Evolutionary conservation across 148 eudicot species (phyloP).

Genomic region (Rhododendron ovatum): DNA sequence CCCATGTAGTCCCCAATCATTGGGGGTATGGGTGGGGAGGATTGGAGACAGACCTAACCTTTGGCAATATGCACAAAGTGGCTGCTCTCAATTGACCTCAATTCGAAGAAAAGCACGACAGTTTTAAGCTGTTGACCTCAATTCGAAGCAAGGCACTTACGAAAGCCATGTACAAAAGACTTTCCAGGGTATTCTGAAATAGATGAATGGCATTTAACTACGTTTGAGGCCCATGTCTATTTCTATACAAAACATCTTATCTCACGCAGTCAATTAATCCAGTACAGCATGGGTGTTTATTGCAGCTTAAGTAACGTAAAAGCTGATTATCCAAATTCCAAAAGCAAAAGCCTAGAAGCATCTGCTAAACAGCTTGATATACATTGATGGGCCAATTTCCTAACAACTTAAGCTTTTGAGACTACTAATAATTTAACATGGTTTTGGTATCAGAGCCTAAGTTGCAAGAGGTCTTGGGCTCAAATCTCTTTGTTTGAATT

Average conservation of each 20-base stretch:
- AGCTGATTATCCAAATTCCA: not conserved
- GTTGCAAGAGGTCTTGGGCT: too few relatives aligned
- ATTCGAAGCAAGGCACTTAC: not conserved
- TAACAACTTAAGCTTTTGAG: too few relatives aligned
- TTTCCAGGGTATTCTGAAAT: not conserved
- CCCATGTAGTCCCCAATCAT: too few relatives aligned
- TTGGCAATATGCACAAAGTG: too few relatives aligned
- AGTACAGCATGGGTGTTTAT: not conserved
- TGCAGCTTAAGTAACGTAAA: not conserved
- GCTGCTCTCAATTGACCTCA: too few relatives aligned
- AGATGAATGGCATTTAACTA: not conserved
- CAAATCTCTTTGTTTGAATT: too few relatives aligned
- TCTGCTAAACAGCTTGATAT: too few relatives aligned
- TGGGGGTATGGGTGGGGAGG: too few relatives aligned
- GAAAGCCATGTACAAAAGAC: not conserved
- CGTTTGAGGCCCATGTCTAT: not conserved
- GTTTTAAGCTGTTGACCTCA: not conserved
- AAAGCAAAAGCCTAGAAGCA: not conserved
- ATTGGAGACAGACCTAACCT: too few relatives aligned
- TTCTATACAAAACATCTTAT: not conserved
- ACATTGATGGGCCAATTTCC: too few relatives aligned
- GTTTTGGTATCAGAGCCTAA: too few relatives aligned
- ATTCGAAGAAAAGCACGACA: not conserved
- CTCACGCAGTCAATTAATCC: not conserved
- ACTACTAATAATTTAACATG: too few relatives aligned